phyloP scores from a whole-genome alignment of 1,139 yeast genomes.

The Saccharomyces uvarum region DNA sequence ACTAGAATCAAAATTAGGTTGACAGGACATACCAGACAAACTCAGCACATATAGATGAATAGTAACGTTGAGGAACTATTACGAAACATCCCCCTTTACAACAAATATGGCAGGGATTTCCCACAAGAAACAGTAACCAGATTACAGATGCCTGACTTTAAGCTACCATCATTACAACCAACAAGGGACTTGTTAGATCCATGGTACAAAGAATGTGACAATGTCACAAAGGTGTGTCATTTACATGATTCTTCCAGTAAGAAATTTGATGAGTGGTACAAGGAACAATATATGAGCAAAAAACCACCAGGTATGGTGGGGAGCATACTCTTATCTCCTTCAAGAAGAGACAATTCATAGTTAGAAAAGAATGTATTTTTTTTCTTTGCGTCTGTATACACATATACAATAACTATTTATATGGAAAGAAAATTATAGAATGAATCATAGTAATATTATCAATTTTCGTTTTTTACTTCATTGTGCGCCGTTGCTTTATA shows the following conservation, averaged over 20 bases:
- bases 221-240: constrained; percentile 11
- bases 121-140: constrained; percentile 15
- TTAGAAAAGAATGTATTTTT: not conserved
- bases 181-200: constrained; percentile 23
- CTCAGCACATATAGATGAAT: not conserved
- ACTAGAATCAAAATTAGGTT: not conserved
- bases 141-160: constrained; percentile 15
- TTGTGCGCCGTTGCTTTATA: constrained; percentile 27
- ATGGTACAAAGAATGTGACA: constrained; percentile 25
- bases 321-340: constrained; percentile 20
- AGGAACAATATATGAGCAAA: constrained; percentile 17
- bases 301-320: constrained; percentile 29
- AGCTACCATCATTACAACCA: constrained; percentile 16
- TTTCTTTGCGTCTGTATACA: not conserved
- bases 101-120: constrained; percentile 19
- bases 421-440: constrained; percentile 3
- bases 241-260: constrained; percentile 11
- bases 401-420: constrained; percentile 1
- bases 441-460: not conserved
- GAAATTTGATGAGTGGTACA: constrained; percentile 25
- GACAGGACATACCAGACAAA: not conserved
- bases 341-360: constrained; percentile 9
- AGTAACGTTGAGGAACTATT: constrained; percentile 17
- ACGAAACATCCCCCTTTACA: constrained; percentile 20
- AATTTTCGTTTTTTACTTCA: constrained; percentile 4